phyloP scores from a whole-genome alignment of 1,139 yeast species.

The Magnusiomyces suaveolens region DNA sequence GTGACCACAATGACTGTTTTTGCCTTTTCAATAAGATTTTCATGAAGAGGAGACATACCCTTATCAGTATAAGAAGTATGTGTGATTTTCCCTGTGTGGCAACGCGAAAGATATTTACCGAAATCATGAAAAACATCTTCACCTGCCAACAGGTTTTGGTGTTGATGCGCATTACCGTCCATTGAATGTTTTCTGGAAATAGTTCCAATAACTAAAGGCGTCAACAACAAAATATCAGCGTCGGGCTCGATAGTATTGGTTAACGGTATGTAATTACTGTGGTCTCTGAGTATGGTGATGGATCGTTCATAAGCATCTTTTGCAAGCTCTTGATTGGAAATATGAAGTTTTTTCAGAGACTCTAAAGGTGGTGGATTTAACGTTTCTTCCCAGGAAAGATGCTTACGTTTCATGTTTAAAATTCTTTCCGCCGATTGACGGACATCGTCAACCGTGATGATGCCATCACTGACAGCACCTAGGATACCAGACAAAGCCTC shows the following conservation, averaged over 20 bases:
- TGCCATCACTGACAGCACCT: constrained; percentile 47
- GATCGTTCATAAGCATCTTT: constrained; percentile 44
- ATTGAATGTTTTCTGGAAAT: constrained; percentile 25
- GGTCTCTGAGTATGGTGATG: constrained; percentile 50
- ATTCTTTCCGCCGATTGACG: constrained; percentile 39
- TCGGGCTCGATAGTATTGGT: constrained; percentile 35
- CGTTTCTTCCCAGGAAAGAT: constrained; percentile 43
- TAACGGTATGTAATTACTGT: constrained; percentile 45
- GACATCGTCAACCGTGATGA: constrained; percentile 42
- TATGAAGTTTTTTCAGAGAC: constrained; percentile 34
- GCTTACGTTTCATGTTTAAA: constrained; percentile 36
- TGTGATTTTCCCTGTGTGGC: constrained; percentile 39
- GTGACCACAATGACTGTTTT: constrained; percentile 51
- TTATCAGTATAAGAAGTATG: constrained; percentile 60
- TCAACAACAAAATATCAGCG: constrained; percentile 39
- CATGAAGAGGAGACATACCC: constrained; percentile 54
- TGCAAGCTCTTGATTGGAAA: constrained; percentile 40
- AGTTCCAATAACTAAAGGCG: constrained; percentile 39
- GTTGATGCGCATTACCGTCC: neutral
- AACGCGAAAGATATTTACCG: constrained; percentile 25
- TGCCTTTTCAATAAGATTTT: constrained; percentile 45
- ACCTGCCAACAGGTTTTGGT: constrained; percentile 29
- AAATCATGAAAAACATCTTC: constrained; percentile 47
- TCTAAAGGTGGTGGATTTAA: constrained; percentile 30
- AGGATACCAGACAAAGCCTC: constrained; percentile 50